These are phyloP conservation scores for Thielaviopsis populi DNA, from an alignment of 2,329 filamentous ascomycete genomes.

Conservation along the genomic window DNA sequence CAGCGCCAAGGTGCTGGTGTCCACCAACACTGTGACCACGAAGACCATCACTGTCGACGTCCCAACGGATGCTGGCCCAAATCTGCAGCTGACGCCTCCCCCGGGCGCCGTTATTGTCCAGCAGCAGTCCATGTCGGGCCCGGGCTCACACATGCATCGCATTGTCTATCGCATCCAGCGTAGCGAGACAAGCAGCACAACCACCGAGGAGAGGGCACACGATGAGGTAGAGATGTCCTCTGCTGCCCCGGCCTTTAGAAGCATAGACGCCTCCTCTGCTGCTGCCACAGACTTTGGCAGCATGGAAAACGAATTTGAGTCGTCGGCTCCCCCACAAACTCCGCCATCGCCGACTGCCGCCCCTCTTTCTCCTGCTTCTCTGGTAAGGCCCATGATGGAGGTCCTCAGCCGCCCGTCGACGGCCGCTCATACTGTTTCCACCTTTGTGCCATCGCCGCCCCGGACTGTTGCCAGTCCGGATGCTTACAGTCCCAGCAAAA, in stretches of 20 bases:
- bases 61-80: slow-evolving; percentile 27
- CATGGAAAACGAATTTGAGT: slow-evolving; percentile 13
- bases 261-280: too few relatives aligned
- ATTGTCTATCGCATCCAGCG: slow-evolving; percentile 45
- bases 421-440: slow-evolving; percentile 6
- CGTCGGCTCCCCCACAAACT: not conserved
- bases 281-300: slow-evolving; percentile 1
- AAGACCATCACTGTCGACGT: slow-evolving; percentile 52
- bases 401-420: slow-evolving; percentile 5
- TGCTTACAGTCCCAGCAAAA: not conserved
- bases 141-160: slow-evolving; percentile 23
- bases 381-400: slow-evolving; percentile 13
- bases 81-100: slow-evolving; percentile 36
- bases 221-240: not conserved
- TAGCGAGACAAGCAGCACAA: slow-evolving; percentile 33
- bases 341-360: not conserved
- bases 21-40: slow-evolving; percentile 42
- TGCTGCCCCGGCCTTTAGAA: too few relatives aligned
- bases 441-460: slow-evolving; percentile 4
- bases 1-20: slow-evolving; percentile 44
- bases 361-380: not conserved
- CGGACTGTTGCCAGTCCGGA: not conserved
- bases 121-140: slow-evolving; percentile 23
- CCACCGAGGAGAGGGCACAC: slow-evolving; percentile 24
- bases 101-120: slow-evolving; percentile 46